phyloP scores from a whole-genome alignment of 345 rosid species.

The Raphanus sativus region DNA sequence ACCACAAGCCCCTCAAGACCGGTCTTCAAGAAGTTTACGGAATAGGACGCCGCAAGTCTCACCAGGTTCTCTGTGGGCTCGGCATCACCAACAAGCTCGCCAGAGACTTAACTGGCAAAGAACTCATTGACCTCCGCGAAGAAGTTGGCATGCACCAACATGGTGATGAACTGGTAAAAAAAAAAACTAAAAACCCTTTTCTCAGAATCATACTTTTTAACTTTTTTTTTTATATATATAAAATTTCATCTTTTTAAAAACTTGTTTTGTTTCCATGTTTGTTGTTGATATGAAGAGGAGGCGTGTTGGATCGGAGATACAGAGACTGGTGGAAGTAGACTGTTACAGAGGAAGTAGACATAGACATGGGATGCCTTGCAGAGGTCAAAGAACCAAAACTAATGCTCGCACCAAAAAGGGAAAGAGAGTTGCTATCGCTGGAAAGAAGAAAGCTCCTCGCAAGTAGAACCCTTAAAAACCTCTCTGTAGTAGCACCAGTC shows the following conservation, averaged over 20 bases:
- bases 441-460: slow-evolving; percentile 49
- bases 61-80: slow-evolving; percentile 60
- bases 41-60: slow-evolving; percentile 62
- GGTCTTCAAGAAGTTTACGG: slow-evolving; percentile 77
- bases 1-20: slow-evolving; percentile 50
- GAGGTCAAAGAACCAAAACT: slow-evolving; percentile 58
- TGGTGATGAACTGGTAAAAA: slow-evolving; percentile 66
- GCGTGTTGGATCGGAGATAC: slow-evolving; percentile 48
- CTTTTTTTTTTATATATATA: not conserved
- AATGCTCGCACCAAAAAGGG: slow-evolving; percentile 58
- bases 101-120: slow-evolving; percentile 64
- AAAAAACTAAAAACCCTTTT: not conserved
- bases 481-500: not conserved
- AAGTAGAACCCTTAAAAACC: slow-evolving; percentile 13
- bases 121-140: slow-evolving; percentile 61
- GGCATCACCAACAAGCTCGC: slow-evolving; percentile 65
- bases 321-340: slow-evolving; percentile 52
- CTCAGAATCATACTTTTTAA: not conserved
- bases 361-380: slow-evolving; percentile 52
- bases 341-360: slow-evolving; percentile 63
- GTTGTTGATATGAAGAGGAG: slow-evolving; percentile 38
- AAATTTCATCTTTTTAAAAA: not conserved
- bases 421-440: slow-evolving; percentile 35
- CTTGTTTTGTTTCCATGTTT: not conserved
- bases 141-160: slow-evolving; percentile 62